phyloP scores from a whole-genome alignment of 768 basidiomycete genomes.

The Hericium alpestre region DNA sequence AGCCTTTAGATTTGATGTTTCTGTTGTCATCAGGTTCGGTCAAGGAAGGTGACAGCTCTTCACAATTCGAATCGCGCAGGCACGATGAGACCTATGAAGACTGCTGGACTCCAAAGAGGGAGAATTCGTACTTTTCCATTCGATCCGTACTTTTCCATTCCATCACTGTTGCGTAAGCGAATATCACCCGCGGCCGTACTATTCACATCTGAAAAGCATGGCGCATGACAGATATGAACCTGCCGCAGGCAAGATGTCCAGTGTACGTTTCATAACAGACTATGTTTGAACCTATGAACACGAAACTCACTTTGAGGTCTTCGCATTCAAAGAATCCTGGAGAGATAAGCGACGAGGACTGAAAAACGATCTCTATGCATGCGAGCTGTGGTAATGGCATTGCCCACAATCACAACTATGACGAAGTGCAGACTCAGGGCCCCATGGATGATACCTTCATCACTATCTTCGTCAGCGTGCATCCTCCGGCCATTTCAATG shows the following conservation, averaged over 20 bases:
- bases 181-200: neutral
- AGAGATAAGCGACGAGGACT: neutral
- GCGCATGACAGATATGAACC: neutral
- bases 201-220: neutral
- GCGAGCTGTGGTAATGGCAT: too few species aligned
- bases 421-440: neutral
- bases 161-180: neutral
- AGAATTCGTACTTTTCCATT: neutral
- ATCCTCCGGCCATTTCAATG: too few species aligned
- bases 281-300: too few species aligned
- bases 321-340: neutral
- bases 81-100: too few species aligned
- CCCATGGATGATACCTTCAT: neutral
- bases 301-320: too few species aligned
- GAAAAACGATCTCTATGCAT: neutral
- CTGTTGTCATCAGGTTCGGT: too few species aligned
- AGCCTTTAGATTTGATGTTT: too few species aligned
- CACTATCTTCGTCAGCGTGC: too few species aligned
- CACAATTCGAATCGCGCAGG: too few species aligned
- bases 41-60: too few species aligned
- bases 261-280: neutral
- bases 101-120: neutral
- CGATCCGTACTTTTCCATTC: neutral
- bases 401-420: neutral
- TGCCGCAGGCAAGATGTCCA: neutral